Base-by-base conservation (phyloP, 139 green algal species). In the Micractinium sp. region DNA sequence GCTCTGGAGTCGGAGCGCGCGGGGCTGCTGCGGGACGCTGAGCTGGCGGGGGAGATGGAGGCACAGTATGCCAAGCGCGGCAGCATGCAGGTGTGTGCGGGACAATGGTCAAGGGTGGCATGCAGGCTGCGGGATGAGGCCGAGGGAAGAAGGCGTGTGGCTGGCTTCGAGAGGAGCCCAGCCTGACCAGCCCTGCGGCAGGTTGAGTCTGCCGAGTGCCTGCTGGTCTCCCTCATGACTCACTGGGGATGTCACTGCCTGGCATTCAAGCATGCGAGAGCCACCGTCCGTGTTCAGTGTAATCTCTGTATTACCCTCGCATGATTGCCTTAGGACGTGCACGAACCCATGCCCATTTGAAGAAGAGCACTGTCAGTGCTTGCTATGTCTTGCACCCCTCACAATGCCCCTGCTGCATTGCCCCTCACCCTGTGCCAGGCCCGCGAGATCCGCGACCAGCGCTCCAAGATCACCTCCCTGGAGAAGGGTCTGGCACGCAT, bases 1-100 rank as follows among this genome's bases (percentile, higher is more conserved):
- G 85, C 93, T 47, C 87, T 98, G 67, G 91, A 94, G 71, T 87
- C 92, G 35, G 94, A 97, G 60, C 92, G 95, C 15, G 74, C 86
- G 22, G 85, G 87, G 9, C 90, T 99, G 78, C 84, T 82, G 61
- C 93, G 95, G 0, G 96, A 99, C 91, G 88, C 98, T 56, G 61
- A 88, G 20, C 90, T 98, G 22, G 94, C 95, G 76, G 78, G 88
- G 0, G 93, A 97, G 87, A 93, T 97, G 78, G 94, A 98, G 93
- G 88, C 92, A 66, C 93, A 96, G 80, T 98, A 95, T 86, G 96
- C 96, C 5, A 92, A 94, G 88, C 92, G 97, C 2, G 95, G 94
- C 13, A 94, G 94, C 7, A 91, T 95, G 90, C 96, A 98, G 91
- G 91, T 90, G 47, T 9, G 66, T 56, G 19, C 22, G 33, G 60